A percentile compares a stretch with the other conserved stretches of the same genome.
These are phyloP conservation scores for Nicotiana paniculata DNA, from an alignment of 257 asterid species.

Conservation along the genomic window DNA sequence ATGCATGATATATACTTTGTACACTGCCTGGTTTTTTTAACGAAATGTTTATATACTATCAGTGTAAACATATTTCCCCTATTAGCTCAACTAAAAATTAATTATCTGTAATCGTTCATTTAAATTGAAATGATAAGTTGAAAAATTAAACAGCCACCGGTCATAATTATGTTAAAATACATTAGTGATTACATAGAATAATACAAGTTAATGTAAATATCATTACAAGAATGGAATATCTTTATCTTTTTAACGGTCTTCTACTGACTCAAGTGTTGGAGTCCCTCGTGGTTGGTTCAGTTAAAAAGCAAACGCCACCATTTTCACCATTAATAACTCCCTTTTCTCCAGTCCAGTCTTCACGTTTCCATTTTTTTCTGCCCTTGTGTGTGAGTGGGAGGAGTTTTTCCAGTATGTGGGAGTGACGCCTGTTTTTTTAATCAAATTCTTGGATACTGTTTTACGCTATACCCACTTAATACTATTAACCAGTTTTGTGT, in stretches of 20 bases:
- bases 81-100: too few relatives aligned
- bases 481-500: background rate
- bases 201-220: too few relatives aligned
- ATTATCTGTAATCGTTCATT: too few relatives aligned
- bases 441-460: background rate
- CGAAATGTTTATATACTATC: too few relatives aligned
- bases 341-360: conserved; percentile 18
- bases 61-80: too few relatives aligned
- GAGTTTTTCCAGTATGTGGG: background rate
- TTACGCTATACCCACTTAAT: background rate
- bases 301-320: conserved; percentile 35
- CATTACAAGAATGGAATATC: background rate
- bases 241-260: conserved; percentile 32
- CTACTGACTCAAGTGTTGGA: conserved; percentile 23
- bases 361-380: conserved; percentile 7
- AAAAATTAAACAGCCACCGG: too few relatives aligned
- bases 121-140: too few relatives aligned
- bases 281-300: conserved; percentile 43
- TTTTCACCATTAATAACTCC: conserved; percentile 15
- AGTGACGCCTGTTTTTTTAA: background rate
- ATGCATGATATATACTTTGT: too few relatives aligned
- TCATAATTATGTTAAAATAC: too few relatives aligned
- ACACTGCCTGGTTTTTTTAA: too few relatives aligned
- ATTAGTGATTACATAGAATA: too few relatives aligned
- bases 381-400: background rate